phyloP scores from a whole-genome alignment of 441 rosid genomes.

The Codiaeum variegatum region DNA sequence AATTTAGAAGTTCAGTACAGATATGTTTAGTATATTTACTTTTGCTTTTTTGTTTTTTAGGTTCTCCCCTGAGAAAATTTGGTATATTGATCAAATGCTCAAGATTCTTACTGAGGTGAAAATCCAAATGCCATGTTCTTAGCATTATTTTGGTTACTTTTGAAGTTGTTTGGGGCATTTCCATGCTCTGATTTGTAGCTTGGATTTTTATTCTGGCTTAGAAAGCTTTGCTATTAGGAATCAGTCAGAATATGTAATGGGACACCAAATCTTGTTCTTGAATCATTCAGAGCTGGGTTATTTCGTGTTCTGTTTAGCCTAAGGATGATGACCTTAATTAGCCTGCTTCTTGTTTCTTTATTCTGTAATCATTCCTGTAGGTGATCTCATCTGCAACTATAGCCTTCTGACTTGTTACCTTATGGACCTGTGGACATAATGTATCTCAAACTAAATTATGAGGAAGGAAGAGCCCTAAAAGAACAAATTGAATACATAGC shows the following conservation, averaged over 20 bases:
- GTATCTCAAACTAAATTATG: conserved; percentile 1
- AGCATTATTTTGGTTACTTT: background rate
- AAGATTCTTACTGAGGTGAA: conserved; percentile 97
- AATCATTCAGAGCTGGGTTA: background rate
- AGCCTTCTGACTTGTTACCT: background rate
- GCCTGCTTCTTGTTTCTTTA: background rate
- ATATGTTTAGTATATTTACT: conserved; percentile 22
- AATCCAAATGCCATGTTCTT: conserved; percentile 21
- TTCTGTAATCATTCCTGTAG: background rate
- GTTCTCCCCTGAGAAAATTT: conserved; percentile 92
- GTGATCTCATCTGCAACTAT: background rate
- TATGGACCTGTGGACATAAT: background rate
- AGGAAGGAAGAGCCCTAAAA: conserved; percentile 6
- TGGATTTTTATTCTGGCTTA: background rate
- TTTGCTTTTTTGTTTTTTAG: conserved; percentile 41
- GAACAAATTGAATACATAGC: background rate
- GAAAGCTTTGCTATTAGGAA: background rate
- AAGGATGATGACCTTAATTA: background rate
- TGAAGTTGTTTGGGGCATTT: conserved; percentile 10
- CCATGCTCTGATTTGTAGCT: conserved; percentile 1
- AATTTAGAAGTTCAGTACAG: conserved; percentile 1
- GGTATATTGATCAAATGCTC: conserved; percentile 99
- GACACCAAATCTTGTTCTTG: background rate
- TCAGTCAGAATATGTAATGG: background rate
- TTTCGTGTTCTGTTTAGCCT: background rate